These are phyloP conservation scores for Monoraphidium neglectum DNA, from an alignment of 139 green algal species.

Conservation along the genomic window DNA sequence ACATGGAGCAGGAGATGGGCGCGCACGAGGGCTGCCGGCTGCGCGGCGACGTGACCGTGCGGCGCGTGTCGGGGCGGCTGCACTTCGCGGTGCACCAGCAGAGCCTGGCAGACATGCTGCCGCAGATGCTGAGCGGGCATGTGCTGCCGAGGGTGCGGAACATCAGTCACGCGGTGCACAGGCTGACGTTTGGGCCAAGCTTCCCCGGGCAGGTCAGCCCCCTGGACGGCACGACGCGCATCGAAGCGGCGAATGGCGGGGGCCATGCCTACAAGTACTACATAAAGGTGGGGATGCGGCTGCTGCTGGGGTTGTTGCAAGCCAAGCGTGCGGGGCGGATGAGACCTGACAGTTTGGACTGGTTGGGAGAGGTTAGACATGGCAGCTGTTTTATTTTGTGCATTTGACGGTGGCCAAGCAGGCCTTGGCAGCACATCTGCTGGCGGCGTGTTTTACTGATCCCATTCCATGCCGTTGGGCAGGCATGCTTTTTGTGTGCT, in stretches of 20 bases:
- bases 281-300: slow-evolving; percentile 45
- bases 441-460: too few species aligned
- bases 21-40: slow-evolving; percentile 61
- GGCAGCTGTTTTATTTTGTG: too few species aligned
- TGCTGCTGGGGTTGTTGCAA: too few species aligned
- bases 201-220: slow-evolving; percentile 77
- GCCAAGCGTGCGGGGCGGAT: too few species aligned
- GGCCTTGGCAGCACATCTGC: too few species aligned
- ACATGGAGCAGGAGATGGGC: slow-evolving; percentile 47
- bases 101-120: slow-evolving; percentile 66
- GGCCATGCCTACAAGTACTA: slow-evolving; percentile 89
- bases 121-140: slow-evolving; percentile 48
- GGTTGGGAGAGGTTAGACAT: too few species aligned
- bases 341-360: too few species aligned
- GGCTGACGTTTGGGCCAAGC: slow-evolving; percentile 79
- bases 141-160: slow-evolving; percentile 71
- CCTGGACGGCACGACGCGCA: slow-evolving; percentile 66
- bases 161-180: slow-evolving; percentile 85
- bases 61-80: slow-evolving; percentile 89
- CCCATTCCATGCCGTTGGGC: too few species aligned
- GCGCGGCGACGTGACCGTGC: slow-evolving; percentile 67
- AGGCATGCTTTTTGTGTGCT: too few species aligned
- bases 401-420: too few species aligned
- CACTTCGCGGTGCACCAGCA: slow-evolving; percentile 81
- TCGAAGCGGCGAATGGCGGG: slow-evolving; percentile 43